Conservation (phyloP, 1,284 basidiomycete genomes). For the Ustilago xerochloae region DNA sequence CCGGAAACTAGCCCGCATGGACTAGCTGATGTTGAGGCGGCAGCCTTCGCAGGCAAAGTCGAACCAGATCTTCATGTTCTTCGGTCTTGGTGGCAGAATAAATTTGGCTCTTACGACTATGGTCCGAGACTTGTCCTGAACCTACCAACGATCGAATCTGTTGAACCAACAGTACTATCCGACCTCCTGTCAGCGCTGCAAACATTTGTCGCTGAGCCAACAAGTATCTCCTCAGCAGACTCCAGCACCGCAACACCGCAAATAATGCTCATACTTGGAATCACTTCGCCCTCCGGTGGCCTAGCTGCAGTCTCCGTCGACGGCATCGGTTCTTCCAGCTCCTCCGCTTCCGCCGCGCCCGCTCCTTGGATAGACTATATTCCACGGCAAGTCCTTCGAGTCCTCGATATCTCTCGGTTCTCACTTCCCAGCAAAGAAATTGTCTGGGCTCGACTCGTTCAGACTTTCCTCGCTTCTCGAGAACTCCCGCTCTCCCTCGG, state of each 20-base stretch:
- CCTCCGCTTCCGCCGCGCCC: conserved; percentile 26
- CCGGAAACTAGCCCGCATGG: neutral
- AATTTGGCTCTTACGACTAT: conserved; percentile 1
- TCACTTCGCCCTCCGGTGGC: conserved; percentile 46
- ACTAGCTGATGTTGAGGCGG: conserved; percentile 18
- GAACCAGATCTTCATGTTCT: conserved; percentile 41
- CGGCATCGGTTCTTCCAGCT: conserved; percentile 15
- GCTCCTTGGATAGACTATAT: conserved; percentile 51
- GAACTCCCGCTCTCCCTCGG: conserved; percentile 41
- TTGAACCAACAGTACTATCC: conserved; percentile 45
- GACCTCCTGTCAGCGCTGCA: conserved; percentile 44
- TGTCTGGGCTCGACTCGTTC: conserved; percentile 52
- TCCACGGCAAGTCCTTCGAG: conserved; percentile 35
- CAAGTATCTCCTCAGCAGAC: no score
- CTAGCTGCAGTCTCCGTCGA: conserved; percentile 19
- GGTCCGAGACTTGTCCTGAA: conserved; percentile 29
- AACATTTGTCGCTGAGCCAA: conserved; percentile 35
- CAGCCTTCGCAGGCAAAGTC: conserved; percentile 33
- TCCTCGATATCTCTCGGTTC: conserved; percentile 48
- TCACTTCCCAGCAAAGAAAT: conserved; percentile 46
- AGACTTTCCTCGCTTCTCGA: conserved; percentile 42
- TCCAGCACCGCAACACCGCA: no score
- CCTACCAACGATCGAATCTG: conserved; percentile 37
- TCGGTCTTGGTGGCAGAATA: conserved; percentile 26
- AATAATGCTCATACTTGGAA: conserved; percentile 42